Evolutionary conservation across 768 basidiomycete species (phyloP), one percentile per base, ranked within the genome.

Genomic region (Collybia sordida): DNA sequence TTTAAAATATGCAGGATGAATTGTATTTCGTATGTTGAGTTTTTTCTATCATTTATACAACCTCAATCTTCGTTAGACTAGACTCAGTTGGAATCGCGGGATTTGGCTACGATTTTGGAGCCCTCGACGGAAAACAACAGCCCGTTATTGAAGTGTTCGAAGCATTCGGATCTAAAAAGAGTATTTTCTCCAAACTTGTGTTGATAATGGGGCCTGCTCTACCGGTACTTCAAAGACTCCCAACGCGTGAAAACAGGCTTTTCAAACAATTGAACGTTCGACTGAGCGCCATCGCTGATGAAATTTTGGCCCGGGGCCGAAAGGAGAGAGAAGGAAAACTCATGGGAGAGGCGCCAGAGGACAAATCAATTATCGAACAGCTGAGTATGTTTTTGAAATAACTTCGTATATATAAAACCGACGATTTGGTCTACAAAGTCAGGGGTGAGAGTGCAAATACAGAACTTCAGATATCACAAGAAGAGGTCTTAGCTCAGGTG

Each of bases 41-140:
- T 28, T 1, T 12, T 23, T 18, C 3, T 21, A 15, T 3, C 12
- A 24, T 5, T 37, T 3, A 38, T 4, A n/a, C 25, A 22, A 28
- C 1, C 25, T 23, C 39, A 11, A n/a, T 14, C 24, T n/a, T 22
- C 17, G 14, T n/a, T 41, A 82, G 81, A 9, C 65, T 85, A 3
- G 83, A 85, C 55, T 74, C 69, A 1, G 70, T 85, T 44, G 81
- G 83, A 12, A 77, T 83, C 27, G 80, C 79, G 6, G 80, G 81
- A 0, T 85, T 84, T 49, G 76, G 78, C 4, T 77, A 84, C 54
- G 69, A 82, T 56, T 85, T 85, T 52, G 73, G 73, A 12, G 62
- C 77, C 0, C 67, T 84, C 4, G 72, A 78, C 12, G 81, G 81
- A 4, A 71, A 77, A 47, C 61, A 59, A 23, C 67, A 76, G 3